phyloP scores from a whole-genome alignment of 352 stramenopile genomes.

The Pythium insidiosum region DNA sequence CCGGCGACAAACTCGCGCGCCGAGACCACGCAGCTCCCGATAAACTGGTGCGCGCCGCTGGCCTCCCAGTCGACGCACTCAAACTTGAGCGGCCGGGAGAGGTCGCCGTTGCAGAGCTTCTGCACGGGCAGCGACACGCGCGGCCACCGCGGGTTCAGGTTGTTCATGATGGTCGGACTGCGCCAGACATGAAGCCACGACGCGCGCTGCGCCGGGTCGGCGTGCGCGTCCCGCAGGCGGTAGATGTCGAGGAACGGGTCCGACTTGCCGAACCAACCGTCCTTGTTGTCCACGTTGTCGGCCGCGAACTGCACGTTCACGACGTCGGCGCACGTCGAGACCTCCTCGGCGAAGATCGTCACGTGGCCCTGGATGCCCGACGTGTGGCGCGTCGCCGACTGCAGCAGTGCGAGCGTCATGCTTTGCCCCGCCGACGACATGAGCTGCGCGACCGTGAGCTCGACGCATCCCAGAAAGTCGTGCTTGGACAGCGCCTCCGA shows the following conservation, averaged over 20 bases:
- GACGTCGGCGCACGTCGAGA: slow-evolving; percentile 53
- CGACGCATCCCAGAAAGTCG: slow-evolving; percentile 69
- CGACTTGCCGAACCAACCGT: slow-evolving; percentile 69
- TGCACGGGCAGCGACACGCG: slow-evolving; percentile 49
- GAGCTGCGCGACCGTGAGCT: slow-evolving; percentile 72
- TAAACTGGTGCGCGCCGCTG: slow-evolving; percentile 61
- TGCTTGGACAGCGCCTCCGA: slow-evolving; percentile 51
- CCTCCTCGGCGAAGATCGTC: slow-evolving; percentile 62
- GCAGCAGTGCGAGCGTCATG: slow-evolving; percentile 43
- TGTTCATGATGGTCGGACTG: slow-evolving; percentile 57
- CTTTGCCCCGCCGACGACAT: slow-evolving; percentile 59
- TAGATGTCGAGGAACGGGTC: slow-evolving; percentile 78
- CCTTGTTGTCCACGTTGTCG: slow-evolving; percentile 70
- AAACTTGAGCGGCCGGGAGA: slow-evolving; percentile 47
- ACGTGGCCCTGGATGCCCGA: slow-evolving; percentile 49
- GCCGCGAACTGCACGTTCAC: slow-evolving; percentile 52
- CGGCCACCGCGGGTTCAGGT: slow-evolving; percentile 60
- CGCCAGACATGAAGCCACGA: slow-evolving; percentile 67
- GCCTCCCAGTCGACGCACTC: slow-evolving; percentile 78
- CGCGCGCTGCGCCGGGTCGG: slow-evolving; percentile 22
- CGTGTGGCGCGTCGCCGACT: slow-evolving; percentile 26
- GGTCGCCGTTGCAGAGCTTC: slow-evolving; percentile 56
- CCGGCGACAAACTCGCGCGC: slow-evolving; percentile 48
- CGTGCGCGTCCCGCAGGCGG: slow-evolving; percentile 32
- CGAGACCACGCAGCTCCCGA: slow-evolving; percentile 42